phyloP scores from a whole-genome alignment of 345 rosid species.

The Pugionium dolabratum region DNA sequence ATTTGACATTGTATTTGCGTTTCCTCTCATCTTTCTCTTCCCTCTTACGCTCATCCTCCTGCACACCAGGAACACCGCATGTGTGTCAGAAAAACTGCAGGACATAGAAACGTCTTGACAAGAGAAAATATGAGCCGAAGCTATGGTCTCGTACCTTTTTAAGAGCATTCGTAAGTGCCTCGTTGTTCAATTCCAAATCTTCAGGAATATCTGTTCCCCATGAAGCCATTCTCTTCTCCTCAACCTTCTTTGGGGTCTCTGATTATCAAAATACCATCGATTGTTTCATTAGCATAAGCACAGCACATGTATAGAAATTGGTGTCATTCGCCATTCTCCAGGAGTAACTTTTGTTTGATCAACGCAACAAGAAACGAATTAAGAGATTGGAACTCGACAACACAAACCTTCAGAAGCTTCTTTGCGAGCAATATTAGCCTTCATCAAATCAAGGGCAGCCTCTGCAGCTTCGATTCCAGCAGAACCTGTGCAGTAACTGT shows the following conservation, averaged over 20 bases:
- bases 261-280: slow-evolving; percentile 13
- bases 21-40: slow-evolving; percentile 69
- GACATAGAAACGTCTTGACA: neutral
- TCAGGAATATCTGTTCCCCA: slow-evolving; percentile 82
- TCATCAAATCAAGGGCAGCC: slow-evolving; percentile 82
- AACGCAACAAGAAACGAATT: neutral
- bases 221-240: slow-evolving; percentile 65
- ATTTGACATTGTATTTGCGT: slow-evolving; percentile 58
- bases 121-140: neutral
- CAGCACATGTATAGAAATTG: neutral
- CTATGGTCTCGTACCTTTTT: slow-evolving; percentile 44
- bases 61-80: neutral
- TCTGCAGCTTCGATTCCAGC: slow-evolving; percentile 95
- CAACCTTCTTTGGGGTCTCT: slow-evolving; percentile 45
- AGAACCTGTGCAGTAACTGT: slow-evolving; percentile 89
- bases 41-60: slow-evolving; percentile 61
- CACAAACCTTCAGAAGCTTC: slow-evolving; percentile 53
- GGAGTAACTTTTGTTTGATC: neutral
- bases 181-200: slow-evolving; percentile 64
- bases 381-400: slow-evolving; percentile 2
- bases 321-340: neutral
- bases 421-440: slow-evolving; percentile 76
- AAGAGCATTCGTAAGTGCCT: slow-evolving; percentile 60
- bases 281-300: slow-evolving; percentile 21
- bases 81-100: neutral